Percentiles rank a stretch among this genome's conserved stretches.
These are phyloP conservation scores for Aureobasidium sp. DNA, from an alignment of 2,329 filamentous ascomycete genomes.

Conservation along the genomic window DNA sequence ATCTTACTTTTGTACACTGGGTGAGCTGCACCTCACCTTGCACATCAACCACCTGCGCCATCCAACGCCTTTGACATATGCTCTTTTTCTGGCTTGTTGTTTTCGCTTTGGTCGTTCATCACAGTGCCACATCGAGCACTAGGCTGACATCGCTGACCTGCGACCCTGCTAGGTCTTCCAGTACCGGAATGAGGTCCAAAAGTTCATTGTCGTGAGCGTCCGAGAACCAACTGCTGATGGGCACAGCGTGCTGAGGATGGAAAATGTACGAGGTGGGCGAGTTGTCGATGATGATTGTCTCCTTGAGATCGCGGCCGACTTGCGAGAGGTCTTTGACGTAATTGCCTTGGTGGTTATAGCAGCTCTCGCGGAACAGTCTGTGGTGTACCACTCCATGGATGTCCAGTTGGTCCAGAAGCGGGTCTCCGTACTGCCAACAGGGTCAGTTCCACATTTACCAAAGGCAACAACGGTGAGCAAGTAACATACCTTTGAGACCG, in stretches of 20 bases:
- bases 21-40: constrained; percentile 10
- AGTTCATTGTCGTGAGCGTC: constrained; percentile 99
- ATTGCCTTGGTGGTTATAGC: constrained; percentile 98
- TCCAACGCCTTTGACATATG: constrained; percentile 11
- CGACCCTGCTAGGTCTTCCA: constrained; percentile 85
- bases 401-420: constrained; percentile 89
- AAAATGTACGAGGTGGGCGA: constrained; percentile 99
- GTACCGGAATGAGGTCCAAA: constrained; percentile 91
- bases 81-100: neutral
- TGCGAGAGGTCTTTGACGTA: constrained; percentile 99
- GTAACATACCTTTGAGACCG: constrained; percentile 77
- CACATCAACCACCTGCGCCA: constrained; percentile 1
- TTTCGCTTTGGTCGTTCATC: neutral
- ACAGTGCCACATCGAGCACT: constrained; percentile 77
- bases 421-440: constrained; percentile 76
- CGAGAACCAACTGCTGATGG: constrained; percentile 99
- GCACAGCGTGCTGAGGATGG: constrained; percentile 96
- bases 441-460: constrained; percentile 9
- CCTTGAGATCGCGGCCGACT: constrained; percentile 87
- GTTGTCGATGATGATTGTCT: constrained; percentile 99
- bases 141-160: constrained; percentile 94
- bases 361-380: constrained; percentile 92
- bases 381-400: constrained; percentile 97
- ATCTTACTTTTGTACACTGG: constrained; percentile 13
- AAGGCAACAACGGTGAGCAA: neutral